Evolutionary conservation across 192 early-diverging fungal species (phyloP), one percentile per base, ranked within the genome.

Genomic region (Mycoemilia scoparia): DNA sequence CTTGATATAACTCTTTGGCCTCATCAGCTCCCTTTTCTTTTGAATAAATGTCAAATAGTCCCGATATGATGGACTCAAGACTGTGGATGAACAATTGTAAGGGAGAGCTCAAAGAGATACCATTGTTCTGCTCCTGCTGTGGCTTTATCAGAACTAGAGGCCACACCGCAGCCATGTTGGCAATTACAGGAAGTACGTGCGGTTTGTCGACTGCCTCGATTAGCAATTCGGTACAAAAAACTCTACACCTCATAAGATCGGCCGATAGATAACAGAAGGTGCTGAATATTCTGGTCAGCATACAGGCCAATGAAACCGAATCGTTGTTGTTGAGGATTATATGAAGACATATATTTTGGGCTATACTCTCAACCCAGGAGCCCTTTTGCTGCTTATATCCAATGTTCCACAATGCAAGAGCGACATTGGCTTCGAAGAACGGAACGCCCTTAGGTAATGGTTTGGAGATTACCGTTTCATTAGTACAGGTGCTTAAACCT

Each of bases 201-300:
- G 51, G 31, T 24, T 45, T 39, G 29, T 61, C 58, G 4, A 54
- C 58, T 0, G 58, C 58, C 19, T 61, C 58, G 51, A 61, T 61
- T 11, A 61, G 44, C 35, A 61, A 36, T 32, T 61, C 58, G 43
- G 51, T 54, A 5, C 54, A 38, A 32, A 61, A 26, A 11, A 46
- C 34, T 3, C 58, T 46, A 17, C 50, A 30, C 4, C 58, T 46
- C 43, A 54, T 51, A 25, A 61, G 39, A 23, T 61, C 58, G 4
- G 31, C 43, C 6, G 58, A 42, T 15, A 54, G 32, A 5, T 51
- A 11, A 12, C 58, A 12, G 2, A 61, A 52, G 7, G 48, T 38
- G n/a, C 45, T 44, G 36, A 54, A 61, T 4, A 61, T 28, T n/a
- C 58, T 51, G 2, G 52, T 33, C 25, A 54, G 36, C 22, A 52